Percentiles rank a stretch among this genome's conserved stretches.
Conservation (phyloP, 2,329 filamentous ascomycete genomes). For the Beauveria asiatica region DNA sequence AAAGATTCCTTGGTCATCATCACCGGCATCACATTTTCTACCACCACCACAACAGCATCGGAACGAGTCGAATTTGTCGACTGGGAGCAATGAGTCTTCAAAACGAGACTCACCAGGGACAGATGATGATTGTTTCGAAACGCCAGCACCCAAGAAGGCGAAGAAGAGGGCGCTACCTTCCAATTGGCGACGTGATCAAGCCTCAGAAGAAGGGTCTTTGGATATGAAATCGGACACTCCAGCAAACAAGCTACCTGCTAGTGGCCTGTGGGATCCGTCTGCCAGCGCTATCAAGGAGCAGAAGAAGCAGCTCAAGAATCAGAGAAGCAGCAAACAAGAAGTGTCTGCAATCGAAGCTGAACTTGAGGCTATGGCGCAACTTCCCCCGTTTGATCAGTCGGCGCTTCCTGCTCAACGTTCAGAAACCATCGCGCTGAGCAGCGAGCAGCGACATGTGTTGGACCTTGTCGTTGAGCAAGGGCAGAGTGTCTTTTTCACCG, state of each 20-base stretch:
- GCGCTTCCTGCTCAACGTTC: conserved; percentile 32
- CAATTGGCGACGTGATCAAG: conserved; percentile 27
- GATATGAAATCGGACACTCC: conserved; percentile 16
- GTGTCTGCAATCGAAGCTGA: conserved; percentile 31
- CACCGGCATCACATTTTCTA: conserved; percentile 41
- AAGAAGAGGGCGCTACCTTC: conserved; percentile 59
- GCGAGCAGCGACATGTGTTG: conserved; percentile 78
- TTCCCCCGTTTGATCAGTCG: conserved; percentile 24
- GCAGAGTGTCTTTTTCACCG: conserved; percentile 95
- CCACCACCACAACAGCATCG: conserved; percentile 28
- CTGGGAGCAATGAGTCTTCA: conserved; percentile 18
- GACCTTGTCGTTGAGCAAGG: conserved; percentile 70
- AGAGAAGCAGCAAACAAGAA: conserved; percentile 24
- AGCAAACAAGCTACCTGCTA: conserved; percentile 19
- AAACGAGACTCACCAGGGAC: conserved; percentile 35
- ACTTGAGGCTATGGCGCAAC: conserved; percentile 24
- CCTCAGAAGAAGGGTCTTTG: conserved; percentile 25
- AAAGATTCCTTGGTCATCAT: conserved; percentile 65
- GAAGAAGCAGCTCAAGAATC: conserved; percentile 64
- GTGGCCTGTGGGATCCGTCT: conserved; percentile 59
- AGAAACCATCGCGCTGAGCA: conserved; percentile 60
- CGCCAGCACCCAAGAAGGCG: conserved; percentile 24
- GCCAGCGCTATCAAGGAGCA: conserved; percentile 69
- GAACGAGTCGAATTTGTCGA: conserved; percentile 14
- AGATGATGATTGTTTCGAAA: conserved; percentile 19